A percentile compares a stretch with the other conserved stretches of the same genome.
These are phyloP conservation scores for Candida vartiovaarae DNA, from an alignment of 805 yeast species.

Conservation along the genomic window DNA sequence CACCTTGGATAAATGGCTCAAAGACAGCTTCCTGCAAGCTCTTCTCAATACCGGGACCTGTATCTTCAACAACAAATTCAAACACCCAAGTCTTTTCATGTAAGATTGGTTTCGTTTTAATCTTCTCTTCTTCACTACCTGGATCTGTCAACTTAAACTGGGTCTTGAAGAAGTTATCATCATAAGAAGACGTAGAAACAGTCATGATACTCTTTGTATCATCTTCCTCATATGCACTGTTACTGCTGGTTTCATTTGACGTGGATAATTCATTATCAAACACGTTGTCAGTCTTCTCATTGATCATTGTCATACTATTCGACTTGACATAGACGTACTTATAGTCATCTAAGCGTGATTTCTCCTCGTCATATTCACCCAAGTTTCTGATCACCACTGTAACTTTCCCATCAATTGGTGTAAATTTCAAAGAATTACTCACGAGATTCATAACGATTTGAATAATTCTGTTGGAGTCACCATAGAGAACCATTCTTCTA, in stretches of 20 bases:
- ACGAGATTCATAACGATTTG: conserved; percentile 92
- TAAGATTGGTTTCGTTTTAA: conserved; percentile 19
- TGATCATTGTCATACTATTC: background rate
- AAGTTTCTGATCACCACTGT: conserved; percentile 52
- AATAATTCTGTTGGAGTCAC: conserved; percentile 84
- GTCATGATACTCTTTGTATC: conserved; percentile 16
- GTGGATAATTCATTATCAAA: conserved; percentile 4
- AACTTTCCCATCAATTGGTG: conserved; percentile 83
- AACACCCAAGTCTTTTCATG: conserved; percentile 31
- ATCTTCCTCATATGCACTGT: conserved; percentile 7
- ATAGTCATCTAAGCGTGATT: conserved; percentile 35
- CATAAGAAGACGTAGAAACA: conserved; percentile 31
- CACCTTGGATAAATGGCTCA: conserved; percentile 97
- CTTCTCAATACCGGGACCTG: conserved; percentile 92
- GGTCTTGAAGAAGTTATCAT: conserved; percentile 35
- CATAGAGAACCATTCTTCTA: conserved; percentile 62
- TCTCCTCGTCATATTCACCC: conserved; percentile 61
- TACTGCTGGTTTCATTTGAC: conserved; percentile 7
- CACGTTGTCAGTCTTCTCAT: conserved; percentile 1
- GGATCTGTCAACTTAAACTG: conserved; percentile 30
- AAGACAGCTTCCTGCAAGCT: conserved; percentile 77
- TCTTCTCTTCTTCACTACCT: conserved; percentile 11
- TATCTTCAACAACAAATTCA: conserved; percentile 73
- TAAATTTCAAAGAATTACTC: conserved; percentile 84
- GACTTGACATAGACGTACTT: conserved; percentile 39